Conservation (phyloP, 2,329 filamentous ascomycete genomes). For the Ophiostoma ips region DNA sequence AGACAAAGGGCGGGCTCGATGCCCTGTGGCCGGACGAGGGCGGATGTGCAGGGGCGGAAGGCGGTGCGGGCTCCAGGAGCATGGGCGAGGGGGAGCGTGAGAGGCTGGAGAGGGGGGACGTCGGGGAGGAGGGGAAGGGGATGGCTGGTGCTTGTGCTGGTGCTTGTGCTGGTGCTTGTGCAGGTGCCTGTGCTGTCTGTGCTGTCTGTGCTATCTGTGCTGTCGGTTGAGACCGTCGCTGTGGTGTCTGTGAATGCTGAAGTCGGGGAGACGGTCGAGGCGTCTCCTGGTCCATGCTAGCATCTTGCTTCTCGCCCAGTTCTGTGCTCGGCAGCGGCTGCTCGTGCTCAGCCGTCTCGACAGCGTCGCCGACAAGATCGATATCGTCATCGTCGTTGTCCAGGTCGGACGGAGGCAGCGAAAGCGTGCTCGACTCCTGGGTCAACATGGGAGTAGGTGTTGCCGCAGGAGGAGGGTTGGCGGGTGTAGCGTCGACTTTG, state of each 20-base stretch:
- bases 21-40: neutral
- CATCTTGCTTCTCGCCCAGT: neutral
- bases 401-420: neutral
- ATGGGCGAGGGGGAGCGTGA: constrained; percentile 3
- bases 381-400: constrained; percentile 10
- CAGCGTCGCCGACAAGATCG: constrained; percentile 6
- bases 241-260: neutral
- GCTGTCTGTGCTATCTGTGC: too few relatives aligned
- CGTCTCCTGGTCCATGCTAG: neutral
- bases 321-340: neutral
- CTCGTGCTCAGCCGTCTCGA: too few relatives aligned
- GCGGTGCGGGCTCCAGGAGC: neutral
- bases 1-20: neutral
- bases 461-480: neutral
- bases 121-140: constrained; percentile 6
- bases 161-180: neutral
- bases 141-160: neutral
- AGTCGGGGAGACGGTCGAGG: neutral
- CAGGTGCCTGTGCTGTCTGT: neutral
- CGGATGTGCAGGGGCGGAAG: neutral
- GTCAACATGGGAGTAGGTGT: neutral
- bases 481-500: neutral
- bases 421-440: neutral
- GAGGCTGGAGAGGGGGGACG: constrained; percentile 7
- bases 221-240: too few relatives aligned